These are phyloP conservation scores for Aphanomyces euteiches DNA, from an alignment of 352 stramenopile species.

Conservation along the genomic window DNA sequence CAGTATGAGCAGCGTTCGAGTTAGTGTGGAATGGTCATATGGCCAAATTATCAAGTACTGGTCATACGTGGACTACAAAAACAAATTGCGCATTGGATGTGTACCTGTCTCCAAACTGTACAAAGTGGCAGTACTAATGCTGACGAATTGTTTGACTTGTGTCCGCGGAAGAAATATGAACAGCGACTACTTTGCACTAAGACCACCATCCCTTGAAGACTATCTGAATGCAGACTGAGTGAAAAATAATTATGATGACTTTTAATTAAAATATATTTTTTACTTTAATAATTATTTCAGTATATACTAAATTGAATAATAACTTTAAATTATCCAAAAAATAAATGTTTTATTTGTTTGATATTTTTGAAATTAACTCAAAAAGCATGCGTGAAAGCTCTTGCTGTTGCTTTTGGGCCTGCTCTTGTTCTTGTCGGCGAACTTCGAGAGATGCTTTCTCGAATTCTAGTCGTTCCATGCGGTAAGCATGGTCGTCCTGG, in stretches of 20 bases:
- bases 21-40: slow-evolving; percentile 28
- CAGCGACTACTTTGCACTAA: slow-evolving; percentile 13
- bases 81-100: slow-evolving; percentile 2
- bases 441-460: not conserved
- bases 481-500: slow-evolving; percentile 6
- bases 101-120: not conserved
- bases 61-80: slow-evolving; percentile 15
- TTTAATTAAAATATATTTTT: too few species aligned
- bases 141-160: slow-evolving; percentile 19
- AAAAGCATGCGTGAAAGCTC: too few species aligned
- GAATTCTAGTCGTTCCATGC: slow-evolving; percentile 5
- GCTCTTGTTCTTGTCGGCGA: not conserved
- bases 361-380: too few species aligned
- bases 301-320: not conserved
- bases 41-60: slow-evolving; percentile 19
- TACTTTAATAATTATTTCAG: not conserved
- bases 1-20: slow-evolving; percentile 18
- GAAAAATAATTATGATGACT: too few species aligned
- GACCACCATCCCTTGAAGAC: slow-evolving; percentile 5
- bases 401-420: not conserved
- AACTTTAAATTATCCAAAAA: not conserved
- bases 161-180: slow-evolving; percentile 12
- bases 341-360: not conserved
- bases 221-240: not conserved
- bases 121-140: slow-evolving; percentile 21